Percentiles rank a stretch among this genome's conserved stretches.
These are phyloP conservation scores for Solanum pennellii DNA, from an alignment of 257 asterid genomes.

Conservation along the genomic window DNA sequence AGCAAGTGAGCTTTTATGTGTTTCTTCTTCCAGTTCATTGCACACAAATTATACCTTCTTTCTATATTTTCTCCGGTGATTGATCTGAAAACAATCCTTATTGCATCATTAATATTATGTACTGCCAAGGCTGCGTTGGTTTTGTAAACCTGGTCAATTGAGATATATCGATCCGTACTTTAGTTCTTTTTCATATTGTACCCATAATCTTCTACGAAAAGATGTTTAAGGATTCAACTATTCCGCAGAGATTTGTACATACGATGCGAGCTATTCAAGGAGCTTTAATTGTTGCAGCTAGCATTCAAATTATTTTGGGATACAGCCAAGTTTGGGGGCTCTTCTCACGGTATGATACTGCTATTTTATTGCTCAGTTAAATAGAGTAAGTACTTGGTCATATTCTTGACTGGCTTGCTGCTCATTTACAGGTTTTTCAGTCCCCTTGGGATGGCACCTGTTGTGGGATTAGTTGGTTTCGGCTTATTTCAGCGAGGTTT, in stretches of 20 bases:
- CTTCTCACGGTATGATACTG: conserved; percentile 65
- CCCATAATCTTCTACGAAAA: not conserved
- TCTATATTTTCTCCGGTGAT: not conserved
- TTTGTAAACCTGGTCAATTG: not conserved
- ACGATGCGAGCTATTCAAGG: conserved; percentile 99
- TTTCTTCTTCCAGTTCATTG: not conserved
- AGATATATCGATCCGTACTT: not conserved
- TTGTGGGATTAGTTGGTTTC: conserved; percentile 87
- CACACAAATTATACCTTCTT: not conserved
- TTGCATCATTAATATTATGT: not conserved
- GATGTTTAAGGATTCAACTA: not conserved
- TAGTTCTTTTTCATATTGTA: not conserved
- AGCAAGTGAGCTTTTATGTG: not conserved
- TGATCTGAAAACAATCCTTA: not conserved
- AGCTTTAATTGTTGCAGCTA: conserved; percentile 82
- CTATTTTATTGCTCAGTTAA: not conserved
- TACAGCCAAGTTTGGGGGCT: conserved; percentile 99
- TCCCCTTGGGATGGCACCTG: conserved; percentile 98
- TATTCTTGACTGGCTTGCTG: not conserved
- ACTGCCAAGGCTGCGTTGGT: not conserved
- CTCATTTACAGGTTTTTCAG: conserved; percentile 68
- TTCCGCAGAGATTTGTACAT: conserved; percentile 64
- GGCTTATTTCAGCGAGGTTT: conserved; percentile 96
- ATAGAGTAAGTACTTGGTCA: not conserved
- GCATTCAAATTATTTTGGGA: conserved; percentile 84